phyloP scores from a whole-genome alignment of 192 early-diverging fungal species.

The Kickxella alabastrina region DNA sequence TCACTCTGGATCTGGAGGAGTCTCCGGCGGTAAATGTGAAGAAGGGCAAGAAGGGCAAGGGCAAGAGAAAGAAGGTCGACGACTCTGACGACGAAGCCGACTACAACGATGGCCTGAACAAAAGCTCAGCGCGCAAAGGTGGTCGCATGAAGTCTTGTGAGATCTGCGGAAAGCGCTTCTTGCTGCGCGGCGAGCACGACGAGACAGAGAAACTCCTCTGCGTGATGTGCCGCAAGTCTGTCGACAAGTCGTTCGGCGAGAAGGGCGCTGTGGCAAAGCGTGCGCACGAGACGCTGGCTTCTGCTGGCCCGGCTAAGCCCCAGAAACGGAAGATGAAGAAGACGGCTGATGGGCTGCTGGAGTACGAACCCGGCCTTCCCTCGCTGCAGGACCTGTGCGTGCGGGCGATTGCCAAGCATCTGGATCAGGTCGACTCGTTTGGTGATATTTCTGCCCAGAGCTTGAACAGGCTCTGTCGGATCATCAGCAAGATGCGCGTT shows the following conservation, averaged over 20 bases:
- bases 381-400: slow-evolving; percentile 65
- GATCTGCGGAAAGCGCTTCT: slow-evolving; percentile 35
- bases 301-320: not conserved
- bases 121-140: slow-evolving; percentile 43
- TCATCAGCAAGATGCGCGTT: slow-evolving; percentile 72
- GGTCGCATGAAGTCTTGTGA: slow-evolving; percentile 42
- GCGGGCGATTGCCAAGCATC: slow-evolving; percentile 65
- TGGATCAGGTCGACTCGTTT: slow-evolving; percentile 79
- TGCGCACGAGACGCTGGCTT: slow-evolving; percentile 4
- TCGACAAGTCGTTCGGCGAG: slow-evolving; percentile 19
- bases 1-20: not conserved
- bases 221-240: slow-evolving; percentile 28
- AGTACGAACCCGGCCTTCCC: slow-evolving; percentile 54
- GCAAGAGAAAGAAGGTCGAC: slow-evolving; percentile 12
- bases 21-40: slow-evolving; percentile 9
- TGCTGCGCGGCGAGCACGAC: slow-evolving; percentile 23
- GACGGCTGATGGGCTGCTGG: slow-evolving; percentile 49
- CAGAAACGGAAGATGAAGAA: slow-evolving; percentile 21
- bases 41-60: slow-evolving; percentile 9
- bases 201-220: slow-evolving; percentile 18
- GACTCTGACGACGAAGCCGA: slow-evolving; percentile 18
- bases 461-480: slow-evolving; percentile 69
- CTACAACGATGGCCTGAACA: slow-evolving; percentile 25
- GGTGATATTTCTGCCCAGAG: slow-evolving; percentile 72
- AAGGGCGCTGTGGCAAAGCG: slow-evolving; percentile 9